These are phyloP conservation scores for Fomitopsis schrenkii DNA, from an alignment of 1,284 basidiomycete genomes.

Conservation along the genomic window DNA sequence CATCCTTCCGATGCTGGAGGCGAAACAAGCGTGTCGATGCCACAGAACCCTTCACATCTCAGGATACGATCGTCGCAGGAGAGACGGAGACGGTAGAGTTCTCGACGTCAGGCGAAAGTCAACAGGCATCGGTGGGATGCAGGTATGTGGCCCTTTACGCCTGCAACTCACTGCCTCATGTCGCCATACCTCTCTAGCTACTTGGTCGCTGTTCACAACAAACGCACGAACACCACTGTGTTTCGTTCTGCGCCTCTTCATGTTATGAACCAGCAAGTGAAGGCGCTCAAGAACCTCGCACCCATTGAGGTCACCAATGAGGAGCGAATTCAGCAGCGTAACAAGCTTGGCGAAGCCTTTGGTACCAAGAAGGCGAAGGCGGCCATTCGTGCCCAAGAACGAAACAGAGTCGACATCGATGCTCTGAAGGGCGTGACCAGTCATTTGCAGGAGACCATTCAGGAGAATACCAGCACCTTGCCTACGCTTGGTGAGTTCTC, in stretches of 20 bases:
- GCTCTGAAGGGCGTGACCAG: conserved; percentile 81
- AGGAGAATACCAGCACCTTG: conserved; percentile 61
- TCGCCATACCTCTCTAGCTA: conserved; percentile 38
- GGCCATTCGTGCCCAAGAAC: conserved; percentile 77
- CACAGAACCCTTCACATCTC: conserved; percentile 42
- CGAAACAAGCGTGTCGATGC: conserved; percentile 25
- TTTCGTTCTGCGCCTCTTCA: conserved; percentile 73
- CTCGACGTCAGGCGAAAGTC: conserved; percentile 40
- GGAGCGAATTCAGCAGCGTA: conserved; percentile 63
- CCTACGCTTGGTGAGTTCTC: conserved; percentile 56
- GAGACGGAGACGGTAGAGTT: conserved; percentile 68
- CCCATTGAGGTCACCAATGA: conserved; percentile 44
- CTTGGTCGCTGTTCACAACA: conserved; percentile 68
- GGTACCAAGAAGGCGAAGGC: conserved; percentile 91
- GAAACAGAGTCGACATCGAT: conserved; percentile 82
- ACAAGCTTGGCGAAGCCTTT: conserved; percentile 84
- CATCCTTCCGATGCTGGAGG: conserved; percentile 64
- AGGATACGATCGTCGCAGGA: conserved; percentile 58
- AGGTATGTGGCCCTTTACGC: conserved; percentile 39
- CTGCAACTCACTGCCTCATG: neutral
- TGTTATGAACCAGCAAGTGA: conserved; percentile 75
- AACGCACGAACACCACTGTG: conserved; percentile 61
- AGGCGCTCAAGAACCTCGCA: conserved; percentile 72
- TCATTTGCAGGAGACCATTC: conserved; percentile 79
- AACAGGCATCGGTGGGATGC: conserved; percentile 51